phyloP scores from a whole-genome alignment of 139 green algal genomes.

The Haematococcus sp. region DNA sequence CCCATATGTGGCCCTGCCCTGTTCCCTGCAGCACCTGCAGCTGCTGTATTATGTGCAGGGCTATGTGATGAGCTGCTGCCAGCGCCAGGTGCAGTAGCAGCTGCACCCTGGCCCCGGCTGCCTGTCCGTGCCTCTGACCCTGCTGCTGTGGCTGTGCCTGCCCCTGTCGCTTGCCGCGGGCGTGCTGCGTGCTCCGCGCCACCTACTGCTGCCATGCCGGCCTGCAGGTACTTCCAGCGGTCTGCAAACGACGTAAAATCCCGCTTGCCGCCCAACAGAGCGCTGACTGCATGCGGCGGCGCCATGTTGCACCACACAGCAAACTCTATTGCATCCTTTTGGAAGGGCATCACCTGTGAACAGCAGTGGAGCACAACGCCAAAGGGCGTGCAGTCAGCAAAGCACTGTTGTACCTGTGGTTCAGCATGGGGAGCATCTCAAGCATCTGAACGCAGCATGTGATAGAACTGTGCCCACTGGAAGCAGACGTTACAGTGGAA shows the following conservation, averaged over 20 bases:
- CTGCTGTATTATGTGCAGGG: not conserved
- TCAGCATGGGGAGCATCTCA: not conserved
- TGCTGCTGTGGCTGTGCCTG: slow-evolving; percentile 11
- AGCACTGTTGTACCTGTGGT: not conserved
- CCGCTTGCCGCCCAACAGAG: not conserved
- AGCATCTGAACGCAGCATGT: not conserved
- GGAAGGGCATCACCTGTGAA: slow-evolving; percentile 51
- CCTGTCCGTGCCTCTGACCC: not conserved
- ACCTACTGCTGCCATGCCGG: slow-evolving; percentile 1
- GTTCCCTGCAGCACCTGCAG: not conserved
- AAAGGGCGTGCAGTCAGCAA: not conserved
- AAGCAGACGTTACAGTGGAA: too few species aligned
- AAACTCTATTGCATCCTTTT: slow-evolving; percentile 41
- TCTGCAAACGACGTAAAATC: not conserved
- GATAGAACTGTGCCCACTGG: not conserved
- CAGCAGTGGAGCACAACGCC: not conserved
- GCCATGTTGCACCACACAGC: slow-evolving; percentile 31
- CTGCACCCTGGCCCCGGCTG: not conserved
- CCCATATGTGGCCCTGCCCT: too few species aligned
- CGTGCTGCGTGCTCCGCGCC: too few species aligned
- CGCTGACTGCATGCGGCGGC: not conserved
- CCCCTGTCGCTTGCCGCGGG: too few species aligned
- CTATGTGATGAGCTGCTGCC: not conserved
- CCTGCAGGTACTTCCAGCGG: not conserved
- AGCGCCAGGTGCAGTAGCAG: not conserved